A percentile compares a stretch with the other conserved stretches of the same genome.
phyloP scores from a whole-genome alignment of 2,329 filamentous ascomycete species.

The Neocatenulostroma microsporum region DNA sequence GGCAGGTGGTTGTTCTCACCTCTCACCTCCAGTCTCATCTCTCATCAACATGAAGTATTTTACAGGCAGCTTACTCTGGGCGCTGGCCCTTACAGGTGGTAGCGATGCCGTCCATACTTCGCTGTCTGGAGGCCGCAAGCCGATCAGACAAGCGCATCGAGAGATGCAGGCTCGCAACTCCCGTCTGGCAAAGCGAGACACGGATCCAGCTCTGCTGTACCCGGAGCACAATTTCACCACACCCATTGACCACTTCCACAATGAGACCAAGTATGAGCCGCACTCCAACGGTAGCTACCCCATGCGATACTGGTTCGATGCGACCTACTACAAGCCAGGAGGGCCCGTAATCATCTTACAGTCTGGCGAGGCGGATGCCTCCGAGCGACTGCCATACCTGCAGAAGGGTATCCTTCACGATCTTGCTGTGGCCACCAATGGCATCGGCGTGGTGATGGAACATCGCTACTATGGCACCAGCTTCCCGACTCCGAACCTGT shows the following conservation, averaged over 20 bases:
- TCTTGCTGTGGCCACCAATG: constrained; percentile 61
- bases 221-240: constrained; percentile 47
- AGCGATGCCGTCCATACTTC: constrained; percentile 3
- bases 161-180: background rate
- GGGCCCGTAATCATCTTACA: constrained; percentile 74
- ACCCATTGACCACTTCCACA: constrained; percentile 74
- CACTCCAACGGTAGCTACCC: constrained; percentile 62
- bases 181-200: background rate
- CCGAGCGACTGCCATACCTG: constrained; percentile 59
- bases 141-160: background rate
- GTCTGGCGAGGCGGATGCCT: constrained; percentile 60
- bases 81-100: too few relatives aligned
- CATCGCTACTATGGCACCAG: constrained; percentile 81
- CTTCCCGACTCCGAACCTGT: constrained; percentile 59
- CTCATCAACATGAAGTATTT: too few relatives aligned
- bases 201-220: constrained; percentile 35
- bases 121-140: background rate
- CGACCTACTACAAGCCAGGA: constrained; percentile 63
- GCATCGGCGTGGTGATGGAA: constrained; percentile 73
- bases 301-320: constrained; percentile 78
- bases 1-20: too few relatives aligned
- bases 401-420: constrained; percentile 70
- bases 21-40: too few relatives aligned
- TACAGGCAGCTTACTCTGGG: too few relatives aligned
- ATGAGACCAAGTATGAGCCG: constrained; percentile 68